Evolutionary conservation across 169 alveolate species (phyloP), one percentile per base, ranked within the genome.

Genomic region (Plasmodium vinckei): DNA sequence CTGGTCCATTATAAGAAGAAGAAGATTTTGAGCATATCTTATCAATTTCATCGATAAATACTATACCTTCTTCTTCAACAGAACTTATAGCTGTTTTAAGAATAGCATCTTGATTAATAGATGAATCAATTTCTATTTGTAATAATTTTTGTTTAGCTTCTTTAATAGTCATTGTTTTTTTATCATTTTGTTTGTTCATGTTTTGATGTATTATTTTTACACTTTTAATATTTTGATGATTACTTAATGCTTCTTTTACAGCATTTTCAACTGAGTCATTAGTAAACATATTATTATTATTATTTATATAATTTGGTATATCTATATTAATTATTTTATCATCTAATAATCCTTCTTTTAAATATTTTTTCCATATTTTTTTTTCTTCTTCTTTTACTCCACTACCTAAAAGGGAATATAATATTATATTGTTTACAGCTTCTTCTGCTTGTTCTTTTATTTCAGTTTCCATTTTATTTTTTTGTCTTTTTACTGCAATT

Each of bases 1-100:
- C 97, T 10, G 96, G 95, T 9, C 96, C 94, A 33, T 87, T 69
- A 27, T 73, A 79, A 23, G 87, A 82, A 46, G 94, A 53, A 13
- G 44, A 82, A 47, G 77, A 87, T 19, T 95, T 79, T 33, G 94
- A 87, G 57, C 96, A 94, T 9, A 97, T 94, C 72, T 97, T 97
- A 79, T 97, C 98, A 59, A 97, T 93, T 90, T 97, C 98, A 75
- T 97, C 98, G 12, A 97, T 94, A 59, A 97, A 95, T 1, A 97
- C 98, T 5, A 97, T 96, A 10, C 98, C 98, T 63, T 95, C 95
- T 56, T 94, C 94, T 70, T 95, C 96, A 23, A 92, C 95, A 0
- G 95, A 49, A 19, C 89, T 93, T 25, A 96, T 86, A 0, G 97
- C 98, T 42, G 91, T 93, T 75, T 92, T 92, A 12, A 92, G 63